Evolutionary conservation across 176 grass and related monocot species (phyloP), one percentile per base, ranked within the genome.

Genomic region (Urochloa ruziziensis): DNA sequence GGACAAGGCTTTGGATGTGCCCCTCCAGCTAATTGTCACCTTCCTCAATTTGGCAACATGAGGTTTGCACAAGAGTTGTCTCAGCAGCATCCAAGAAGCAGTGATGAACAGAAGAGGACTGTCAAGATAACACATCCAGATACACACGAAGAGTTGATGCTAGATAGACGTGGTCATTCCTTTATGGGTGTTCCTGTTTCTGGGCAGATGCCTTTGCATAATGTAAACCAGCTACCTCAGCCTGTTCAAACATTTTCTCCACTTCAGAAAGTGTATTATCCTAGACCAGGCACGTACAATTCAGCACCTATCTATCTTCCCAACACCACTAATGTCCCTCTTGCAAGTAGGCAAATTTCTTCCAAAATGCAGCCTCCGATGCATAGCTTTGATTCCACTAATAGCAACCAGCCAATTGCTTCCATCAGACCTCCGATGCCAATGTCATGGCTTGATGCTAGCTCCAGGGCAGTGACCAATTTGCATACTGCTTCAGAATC

Each of bases 81-180:
- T 42, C 90, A 94, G 28, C 90, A 91, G 39, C 77, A 88, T 68
- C 72, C 83, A 43, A 89, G 73, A 77, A 91, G 60, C 76, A 24
- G 12, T 85, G 80, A 70, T 75, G 74, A 70, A 42, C 85, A 91
- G 5, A 94, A 94, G 83, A 86, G 80, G 36, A 67, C 80, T 73
- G 57, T 97, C 65, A 90, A 94, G 72, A 97, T 97, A 58, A 97
- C 90, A 56, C 92, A 97, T 71, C 94, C 94, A 30, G 94, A 92
- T 2, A 97, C 94, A 39, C 92, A 92, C 63, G 94, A 97, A 88
- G 94, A 97, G 57, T 49, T 97, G 67, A 94, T 84, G 78, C 57
- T 97, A 36, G 86, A 92, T 66, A 94, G 91, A 73, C 47, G 36
- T 57, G 56, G 65, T 1, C 66, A 66, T 72, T 83, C 86, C 56